Base-by-base conservation (phyloP, 1,139 yeast genomes). In the Zygosaccharomyces sapae region DNA sequence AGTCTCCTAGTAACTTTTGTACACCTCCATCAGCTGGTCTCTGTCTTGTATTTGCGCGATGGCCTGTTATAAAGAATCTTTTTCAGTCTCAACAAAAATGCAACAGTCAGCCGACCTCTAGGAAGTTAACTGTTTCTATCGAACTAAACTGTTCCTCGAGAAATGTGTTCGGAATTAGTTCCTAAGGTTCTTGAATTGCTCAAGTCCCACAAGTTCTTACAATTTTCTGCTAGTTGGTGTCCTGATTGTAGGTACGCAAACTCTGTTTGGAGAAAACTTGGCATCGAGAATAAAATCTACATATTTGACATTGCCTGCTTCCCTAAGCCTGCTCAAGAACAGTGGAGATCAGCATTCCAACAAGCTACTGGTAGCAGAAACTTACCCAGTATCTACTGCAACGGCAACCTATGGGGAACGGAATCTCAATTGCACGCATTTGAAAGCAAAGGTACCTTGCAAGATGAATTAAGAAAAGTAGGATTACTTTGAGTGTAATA, bases 191-290 rank as follows among this genome's bases (percentile, higher is more conserved):
- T 71, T 49, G 67, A 72, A 19, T 67, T 80, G 44, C 73, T 83
- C 44, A 48, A 64, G 5, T 57, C 68, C 4, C 69, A 82, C 65
- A 71, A 70, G 42, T 78, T 67, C 56, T 71, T 84, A 50, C 77
- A 81, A 74, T 63, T 83, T 12, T 77, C 86, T 37, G 84, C 83
- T 55, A 74, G 83, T 18, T 84, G 89, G 89, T 84, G 90, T 64
- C 86, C 87, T 1, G 90, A 84, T 58, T 84, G 90, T 57, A 79
- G 75, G 43, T 84, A 81, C 59, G 77, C 84, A 8, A 73, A 77
- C 51, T 67, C 68, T 20, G 66, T 82, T 18, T 82, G 80, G 73
- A 70, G 73, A 45, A 73, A 76, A 45, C 75, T 72, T 55, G 71
- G 73, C 16, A 80, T 81, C 7, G 55, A 58, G 6, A 68, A 71